Percentiles rank a stretch among this genome's conserved stretches.
Evolutionary conservation across 73 alveolate genomes (phyloP).

Genomic region (Paramecium bursaria): DNA sequence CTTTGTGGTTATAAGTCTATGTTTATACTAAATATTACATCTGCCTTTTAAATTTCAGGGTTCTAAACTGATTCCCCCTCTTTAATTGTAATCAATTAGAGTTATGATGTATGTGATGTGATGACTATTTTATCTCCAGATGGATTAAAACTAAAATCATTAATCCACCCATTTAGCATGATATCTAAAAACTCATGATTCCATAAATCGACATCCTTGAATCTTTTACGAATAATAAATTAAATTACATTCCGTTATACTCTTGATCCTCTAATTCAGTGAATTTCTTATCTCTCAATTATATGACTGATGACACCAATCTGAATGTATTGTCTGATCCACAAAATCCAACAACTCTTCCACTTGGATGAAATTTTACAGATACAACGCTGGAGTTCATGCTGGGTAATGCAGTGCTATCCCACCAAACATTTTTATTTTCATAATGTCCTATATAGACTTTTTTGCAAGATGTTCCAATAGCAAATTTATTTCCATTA

Average conservation of each 20-base stretch:
- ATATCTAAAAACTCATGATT: background rate
- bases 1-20: background rate
- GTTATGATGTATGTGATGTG: slow-evolving; percentile 23
- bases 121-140: slow-evolving; percentile 23
- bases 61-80: slow-evolving; percentile 5
- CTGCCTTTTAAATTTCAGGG: background rate
- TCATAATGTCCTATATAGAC: slow-evolving; percentile 53
- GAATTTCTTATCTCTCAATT: background rate
- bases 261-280: background rate
- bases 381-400: slow-evolving; percentile 41
- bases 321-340: slow-evolving; percentile 53
- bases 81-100: background rate
- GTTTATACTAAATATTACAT: no score
- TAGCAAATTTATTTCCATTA: slow-evolving; percentile 65
- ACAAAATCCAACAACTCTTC: slow-evolving; percentile 63
- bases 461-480: slow-evolving; percentile 52
- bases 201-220: slow-evolving; percentile 1
- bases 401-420: background rate
- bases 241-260: slow-evolving; percentile 4
- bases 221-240: background rate
- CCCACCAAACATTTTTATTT: slow-evolving; percentile 66
- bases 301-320: slow-evolving; percentile 44
- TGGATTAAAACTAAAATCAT: background rate
- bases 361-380: slow-evolving; percentile 60
- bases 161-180: slow-evolving; percentile 13